phyloP scores from a whole-genome alignment of 1,284 basidiomycete species.

The Heliocybe sulcata region DNA sequence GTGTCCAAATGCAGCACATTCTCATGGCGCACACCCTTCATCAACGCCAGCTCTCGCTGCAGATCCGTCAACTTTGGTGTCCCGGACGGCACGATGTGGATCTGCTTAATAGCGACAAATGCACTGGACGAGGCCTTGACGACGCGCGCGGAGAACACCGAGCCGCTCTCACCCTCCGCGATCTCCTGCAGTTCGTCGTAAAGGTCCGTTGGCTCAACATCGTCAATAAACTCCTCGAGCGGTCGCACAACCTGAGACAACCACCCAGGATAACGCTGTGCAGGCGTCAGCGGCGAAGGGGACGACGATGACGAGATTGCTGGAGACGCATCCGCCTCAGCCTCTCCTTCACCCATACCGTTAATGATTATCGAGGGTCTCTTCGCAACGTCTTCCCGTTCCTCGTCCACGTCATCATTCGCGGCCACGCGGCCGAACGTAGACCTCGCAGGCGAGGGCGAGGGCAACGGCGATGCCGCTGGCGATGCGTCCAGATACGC shows the following conservation, averaged over 20 bases:
- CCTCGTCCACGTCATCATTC: constrained; percentile 1
- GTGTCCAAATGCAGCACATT: constrained; percentile 61
- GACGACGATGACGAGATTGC: constrained; percentile 8
- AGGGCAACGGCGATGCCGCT: constrained; percentile 5
- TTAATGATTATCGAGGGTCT: constrained; percentile 28
- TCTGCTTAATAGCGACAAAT: constrained; percentile 61
- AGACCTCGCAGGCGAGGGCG: constrained; percentile 8
- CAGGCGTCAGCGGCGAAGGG: constrained; percentile 19
- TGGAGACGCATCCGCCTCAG: constrained; percentile 8
- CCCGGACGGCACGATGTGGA: constrained; percentile 50
- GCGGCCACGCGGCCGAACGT: constrained; percentile 9
- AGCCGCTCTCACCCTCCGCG: constrained; percentile 73
- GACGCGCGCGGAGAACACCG: constrained; percentile 58
- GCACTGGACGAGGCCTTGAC: constrained; percentile 22
- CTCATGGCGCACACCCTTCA: constrained; percentile 47
- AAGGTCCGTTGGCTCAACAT: constrained; percentile 49
- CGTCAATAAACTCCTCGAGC: constrained; percentile 57
- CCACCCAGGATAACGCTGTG: constrained; percentile 43
- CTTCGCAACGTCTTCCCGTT: not conserved
- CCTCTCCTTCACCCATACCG: constrained; percentile 8
- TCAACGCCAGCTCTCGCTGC: constrained; percentile 46
- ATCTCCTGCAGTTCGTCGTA: constrained; percentile 66
- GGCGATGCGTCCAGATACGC: constrained; percentile 4
- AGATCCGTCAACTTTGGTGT: constrained; percentile 58
- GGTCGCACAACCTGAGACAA: constrained; percentile 53